A percentile compares a stretch with the other conserved stretches of the same genome.
phyloP scores from a whole-genome alignment of 306 rosid genomes.

The Alnus glutinosa region DNA sequence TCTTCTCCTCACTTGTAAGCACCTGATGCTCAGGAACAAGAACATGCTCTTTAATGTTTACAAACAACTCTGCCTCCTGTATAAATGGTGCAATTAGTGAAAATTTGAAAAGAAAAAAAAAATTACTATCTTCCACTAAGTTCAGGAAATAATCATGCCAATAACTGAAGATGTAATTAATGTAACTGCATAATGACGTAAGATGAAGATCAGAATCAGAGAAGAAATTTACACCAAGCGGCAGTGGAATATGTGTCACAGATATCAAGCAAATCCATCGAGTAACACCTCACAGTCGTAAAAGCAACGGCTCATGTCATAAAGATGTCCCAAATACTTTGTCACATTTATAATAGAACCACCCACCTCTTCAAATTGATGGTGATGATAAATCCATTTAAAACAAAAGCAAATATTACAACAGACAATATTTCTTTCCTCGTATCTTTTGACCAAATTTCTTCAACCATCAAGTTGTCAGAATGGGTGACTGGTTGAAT shows the following conservation, averaged over 20 bases:
- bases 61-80: conserved; percentile 78
- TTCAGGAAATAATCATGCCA: neutral
- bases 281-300: neutral
- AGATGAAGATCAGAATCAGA: neutral
- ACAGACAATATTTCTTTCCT: neutral
- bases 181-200: neutral
- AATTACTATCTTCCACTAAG: neutral
- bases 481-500: neutral
- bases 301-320: neutral
- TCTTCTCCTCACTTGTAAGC: conserved; percentile 64
- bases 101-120: neutral
- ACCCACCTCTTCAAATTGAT: neutral
- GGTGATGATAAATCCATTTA: neutral
- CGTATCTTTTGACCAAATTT: neutral
- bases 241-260: neutral
- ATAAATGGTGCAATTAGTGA: conserved; percentile 6
- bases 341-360: neutral
- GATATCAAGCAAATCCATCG: neutral
- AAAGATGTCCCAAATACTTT: neutral
- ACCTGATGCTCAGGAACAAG: conserved; percentile 80
- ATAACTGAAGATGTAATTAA: neutral
- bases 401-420: neutral
- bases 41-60: conserved; percentile 66
- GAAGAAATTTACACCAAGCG: neutral
- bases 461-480: neutral